phyloP scores from a whole-genome alignment of 768 basidiomycete genomes.

The Epithele typhae region DNA sequence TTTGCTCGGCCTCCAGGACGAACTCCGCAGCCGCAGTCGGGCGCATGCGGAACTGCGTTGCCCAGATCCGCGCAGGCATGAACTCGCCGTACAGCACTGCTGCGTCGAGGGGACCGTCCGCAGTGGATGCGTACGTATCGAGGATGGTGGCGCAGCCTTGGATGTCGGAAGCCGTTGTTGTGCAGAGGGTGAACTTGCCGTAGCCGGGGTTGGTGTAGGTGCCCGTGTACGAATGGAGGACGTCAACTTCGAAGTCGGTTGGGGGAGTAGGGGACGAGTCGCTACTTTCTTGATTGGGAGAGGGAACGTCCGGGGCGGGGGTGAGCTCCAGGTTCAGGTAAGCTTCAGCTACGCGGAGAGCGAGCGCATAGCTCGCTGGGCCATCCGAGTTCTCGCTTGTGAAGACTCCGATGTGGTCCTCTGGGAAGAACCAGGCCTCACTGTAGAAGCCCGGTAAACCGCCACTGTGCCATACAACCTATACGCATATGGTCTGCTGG shows the following conservation, averaged over 20 bases:
- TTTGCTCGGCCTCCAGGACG: background rate
- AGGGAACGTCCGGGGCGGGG: background rate
- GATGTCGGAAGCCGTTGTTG: slow-evolving; percentile 16
- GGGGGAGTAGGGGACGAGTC: too few relatives aligned
- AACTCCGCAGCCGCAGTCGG: background rate
- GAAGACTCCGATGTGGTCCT: background rate
- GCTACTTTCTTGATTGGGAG: too few relatives aligned
- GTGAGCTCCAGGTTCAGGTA: background rate
- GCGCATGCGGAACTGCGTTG: background rate
- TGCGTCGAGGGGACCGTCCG: background rate
- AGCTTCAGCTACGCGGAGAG: background rate
- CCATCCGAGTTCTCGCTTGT: background rate
- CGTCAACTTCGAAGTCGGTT: too few relatives aligned
- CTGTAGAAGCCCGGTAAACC: background rate
- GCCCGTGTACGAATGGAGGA: slow-evolving; percentile 15
- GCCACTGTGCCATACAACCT: background rate
- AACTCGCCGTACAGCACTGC: background rate
- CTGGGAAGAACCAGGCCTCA: background rate
- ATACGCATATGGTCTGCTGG: background rate
- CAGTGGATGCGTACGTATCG: slow-evolving; percentile 24
- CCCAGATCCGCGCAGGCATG: background rate
- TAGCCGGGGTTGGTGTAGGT: slow-evolving; percentile 36
- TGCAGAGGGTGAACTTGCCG: slow-evolving; percentile 33
- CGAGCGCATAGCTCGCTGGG: background rate
- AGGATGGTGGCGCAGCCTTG: slow-evolving; percentile 22